Conservation (phyloP, 345 rosid species). For the Eucalyptus camaldulensis region DNA sequence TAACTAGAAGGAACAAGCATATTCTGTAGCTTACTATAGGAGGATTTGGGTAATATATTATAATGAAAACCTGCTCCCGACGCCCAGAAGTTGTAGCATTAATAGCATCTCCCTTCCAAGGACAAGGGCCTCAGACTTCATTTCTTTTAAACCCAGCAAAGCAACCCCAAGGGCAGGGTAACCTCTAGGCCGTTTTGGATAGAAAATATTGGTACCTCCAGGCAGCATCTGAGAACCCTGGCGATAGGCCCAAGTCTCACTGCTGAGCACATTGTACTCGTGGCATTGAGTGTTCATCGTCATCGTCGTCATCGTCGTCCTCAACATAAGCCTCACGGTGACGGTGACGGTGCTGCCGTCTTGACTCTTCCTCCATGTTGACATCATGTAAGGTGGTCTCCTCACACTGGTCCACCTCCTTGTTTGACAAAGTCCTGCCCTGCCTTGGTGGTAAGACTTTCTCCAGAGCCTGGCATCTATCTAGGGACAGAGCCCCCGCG, state of each 20-base stretch:
- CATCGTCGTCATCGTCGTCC: constrained; percentile 38
- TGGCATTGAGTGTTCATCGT: constrained; percentile 12
- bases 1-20: neutral
- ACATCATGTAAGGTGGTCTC: constrained; percentile 86
- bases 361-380: constrained; percentile 81
- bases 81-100: neutral
- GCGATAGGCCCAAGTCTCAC: neutral
- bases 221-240: neutral
- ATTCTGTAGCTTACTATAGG: neutral
- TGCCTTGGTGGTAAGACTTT: constrained; percentile 44
- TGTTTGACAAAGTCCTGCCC: constrained; percentile 26
- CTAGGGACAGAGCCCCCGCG: constrained; percentile 20
- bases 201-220: neutral
- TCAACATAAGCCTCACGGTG: constrained; percentile 33
- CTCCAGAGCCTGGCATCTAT: constrained; percentile 57
- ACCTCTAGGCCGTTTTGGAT: neutral
- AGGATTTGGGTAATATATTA: neutral
- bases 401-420: constrained; percentile 85
- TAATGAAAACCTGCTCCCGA: neutral
- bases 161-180: neutral
- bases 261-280: constrained; percentile 80
- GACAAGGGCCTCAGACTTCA: neutral
- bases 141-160: neutral
- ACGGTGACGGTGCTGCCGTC: constrained; percentile 40
- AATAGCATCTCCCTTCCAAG: neutral